A percentile compares a stretch with the other conserved stretches of the same genome.
Evolutionary conservation across 2,329 filamentous ascomycete genomes (phyloP).

Genomic region (Hansfordia pulvinata): DNA sequence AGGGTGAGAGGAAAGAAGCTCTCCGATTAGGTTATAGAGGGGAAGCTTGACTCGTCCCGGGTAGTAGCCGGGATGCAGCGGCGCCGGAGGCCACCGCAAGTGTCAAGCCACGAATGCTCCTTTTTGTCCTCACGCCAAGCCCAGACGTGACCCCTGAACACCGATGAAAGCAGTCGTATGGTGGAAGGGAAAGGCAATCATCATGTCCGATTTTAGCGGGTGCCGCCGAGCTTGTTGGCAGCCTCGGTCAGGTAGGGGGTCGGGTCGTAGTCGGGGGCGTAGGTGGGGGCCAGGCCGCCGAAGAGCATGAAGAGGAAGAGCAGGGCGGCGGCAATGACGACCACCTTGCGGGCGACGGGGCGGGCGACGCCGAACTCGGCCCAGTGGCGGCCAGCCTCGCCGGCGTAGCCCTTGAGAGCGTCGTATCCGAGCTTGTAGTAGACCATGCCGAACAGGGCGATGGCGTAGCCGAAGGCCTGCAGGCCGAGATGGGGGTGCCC

Average conservation of each 20-base stretch:
- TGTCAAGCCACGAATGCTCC: no score
- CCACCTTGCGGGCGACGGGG: constrained; percentile 65
- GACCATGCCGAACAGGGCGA: constrained; percentile 64
- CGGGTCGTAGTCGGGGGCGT: constrained; percentile 40
- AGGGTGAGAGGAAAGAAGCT: no score
- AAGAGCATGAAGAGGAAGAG: constrained; percentile 58
- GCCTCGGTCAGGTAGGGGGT: constrained; percentile 32
- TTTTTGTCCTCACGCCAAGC: no score
- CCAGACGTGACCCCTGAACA: no score
- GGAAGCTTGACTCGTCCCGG: no score
- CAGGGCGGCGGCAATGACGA: constrained; percentile 51
- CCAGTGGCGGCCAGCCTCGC: constrained; percentile 64
- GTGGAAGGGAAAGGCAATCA: constrained; percentile 7
- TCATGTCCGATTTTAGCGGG: constrained; percentile 8
- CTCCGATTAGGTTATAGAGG: no score
- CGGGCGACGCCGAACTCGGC: constrained; percentile 70
- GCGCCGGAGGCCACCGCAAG: no score
- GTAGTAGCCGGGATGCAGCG: no score
- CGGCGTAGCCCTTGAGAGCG: constrained; percentile 67
- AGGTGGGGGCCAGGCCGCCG: constrained; percentile 49
- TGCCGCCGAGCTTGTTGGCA: constrained; percentile 31
- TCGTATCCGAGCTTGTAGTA: constrained; percentile 82
- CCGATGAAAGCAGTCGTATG: constrained; percentile 10
- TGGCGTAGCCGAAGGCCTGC: constrained; percentile 74
- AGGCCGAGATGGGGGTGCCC: constrained; percentile 61